Percentiles rank a stretch among this genome's conserved stretches.
Conservation (phyloP, 2,329 filamentous ascomycete genomes). For the Fusarium euwallaceae region DNA sequence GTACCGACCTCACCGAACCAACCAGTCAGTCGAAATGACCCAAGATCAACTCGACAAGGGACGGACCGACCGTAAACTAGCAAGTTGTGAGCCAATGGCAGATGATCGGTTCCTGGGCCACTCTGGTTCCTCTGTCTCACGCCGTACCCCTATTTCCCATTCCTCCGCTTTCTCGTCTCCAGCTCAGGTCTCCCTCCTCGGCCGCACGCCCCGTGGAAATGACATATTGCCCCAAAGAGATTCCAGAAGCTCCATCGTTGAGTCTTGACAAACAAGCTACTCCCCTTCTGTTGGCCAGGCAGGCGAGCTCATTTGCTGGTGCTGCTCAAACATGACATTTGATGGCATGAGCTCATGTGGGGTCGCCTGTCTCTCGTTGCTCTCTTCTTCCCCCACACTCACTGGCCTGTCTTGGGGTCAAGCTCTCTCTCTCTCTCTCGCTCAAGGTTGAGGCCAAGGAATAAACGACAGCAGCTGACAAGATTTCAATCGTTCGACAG, state of each 20-base stretch:
- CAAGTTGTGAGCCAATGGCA: conserved; percentile 10
- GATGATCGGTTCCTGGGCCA: conserved; percentile 5
- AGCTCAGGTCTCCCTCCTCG: conserved; percentile 3
- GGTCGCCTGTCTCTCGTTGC: conserved; percentile 25
- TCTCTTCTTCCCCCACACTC: conserved; percentile 28
- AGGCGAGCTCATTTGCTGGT: not conserved
- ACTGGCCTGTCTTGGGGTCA: conserved; percentile 9
- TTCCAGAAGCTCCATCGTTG: conserved; percentile 23
- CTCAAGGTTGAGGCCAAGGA: conserved; percentile 22
- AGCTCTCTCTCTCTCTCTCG: conserved; percentile 18
- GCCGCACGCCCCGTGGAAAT: not conserved
- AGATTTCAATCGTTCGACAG: conserved; percentile 16
- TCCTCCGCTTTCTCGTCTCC: conserved; percentile 12
- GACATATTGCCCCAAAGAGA: conserved; percentile 18
- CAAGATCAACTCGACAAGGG: conserved; percentile 28
- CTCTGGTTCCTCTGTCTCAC: not conserved
- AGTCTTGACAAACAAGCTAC: conserved; percentile 6
- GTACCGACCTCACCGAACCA: not conserved
- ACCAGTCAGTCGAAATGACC: conserved; percentile 26
- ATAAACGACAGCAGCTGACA: conserved; percentile 17
- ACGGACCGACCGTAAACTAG: conserved; percentile 27
- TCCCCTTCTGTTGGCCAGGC: conserved; percentile 10
- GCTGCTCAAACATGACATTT: not conserved
- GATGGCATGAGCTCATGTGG: conserved; percentile 39
- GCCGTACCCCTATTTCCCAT: conserved; percentile 16